Evolutionary conservation across 1,284 basidiomycete species (phyloP), one percentile per base, ranked within the genome.

Genomic region (Heterobasidion irregulare): DNA sequence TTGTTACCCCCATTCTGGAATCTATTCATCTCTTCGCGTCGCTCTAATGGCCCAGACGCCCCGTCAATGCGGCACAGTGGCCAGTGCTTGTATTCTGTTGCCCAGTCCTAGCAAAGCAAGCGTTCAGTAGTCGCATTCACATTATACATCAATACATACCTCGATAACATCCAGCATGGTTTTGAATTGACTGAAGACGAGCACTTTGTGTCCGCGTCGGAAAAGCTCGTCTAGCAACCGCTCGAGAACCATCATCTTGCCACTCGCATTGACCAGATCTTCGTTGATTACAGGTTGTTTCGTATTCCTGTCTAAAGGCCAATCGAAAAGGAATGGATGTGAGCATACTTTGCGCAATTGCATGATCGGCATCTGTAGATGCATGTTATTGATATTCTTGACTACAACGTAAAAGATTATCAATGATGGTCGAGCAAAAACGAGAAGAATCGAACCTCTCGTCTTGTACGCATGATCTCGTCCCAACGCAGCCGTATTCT

Each of bases 211-310:
- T 6, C 80, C 82, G 10, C 84, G 73, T 19, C 75, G 75, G 70
- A 97, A 93, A n/a, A 99, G 72, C 55, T 86, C 92, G 47, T 84
- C 84, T 2, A 99, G 77, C 12, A 99, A 72, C 10, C 94, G 84
- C 62, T 98, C 92, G 0, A 98, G 80, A 18, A 98, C 76, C 75
- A 98, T 87, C 94, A 99, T 97, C 77, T 99, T 99, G 16, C 96
- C 96, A 58, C 91, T 94, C 0, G 84, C 85, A 52, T 86, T 84
- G 48, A 95, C 83, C 15, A 98, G 75, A 60, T 92, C 83, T 19
- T 91, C 83, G 59, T 89, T 82, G 38, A 91, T 68, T 10, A 86
- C 71, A 0, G 76, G 76, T 55, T 83, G 71, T 15, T 76, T 76
- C 0, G 89, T 87, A 1, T 73, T 64, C 2, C 77, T 75, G 65